Percentiles rank a stretch among this genome's conserved stretches.
These are phyloP conservation scores for Salix viminalis DNA, from an alignment of 345 rosid genomes.

Conservation along the genomic window DNA sequence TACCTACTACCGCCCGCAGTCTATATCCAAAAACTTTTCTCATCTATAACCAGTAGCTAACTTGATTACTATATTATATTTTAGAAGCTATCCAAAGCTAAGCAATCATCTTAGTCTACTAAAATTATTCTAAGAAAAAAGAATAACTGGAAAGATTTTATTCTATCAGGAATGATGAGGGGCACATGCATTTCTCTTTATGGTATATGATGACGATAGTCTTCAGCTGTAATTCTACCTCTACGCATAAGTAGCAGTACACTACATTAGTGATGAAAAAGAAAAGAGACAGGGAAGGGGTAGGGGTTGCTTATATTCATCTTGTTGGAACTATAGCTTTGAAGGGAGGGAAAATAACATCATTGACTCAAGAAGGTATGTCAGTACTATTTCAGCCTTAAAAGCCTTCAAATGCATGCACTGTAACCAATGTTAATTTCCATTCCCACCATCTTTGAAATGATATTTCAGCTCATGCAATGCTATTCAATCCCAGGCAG, in stretches of 20 bases:
- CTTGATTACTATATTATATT: not conserved
- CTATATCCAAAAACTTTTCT: not conserved
- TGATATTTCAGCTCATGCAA: conserved; percentile 2
- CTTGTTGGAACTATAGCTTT: conserved; percentile 27
- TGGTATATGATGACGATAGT: conserved; percentile 32
- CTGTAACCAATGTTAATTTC: conserved; percentile 10
- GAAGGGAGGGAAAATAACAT: conserved; percentile 34
- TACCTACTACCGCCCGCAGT: not conserved
- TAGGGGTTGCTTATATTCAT: conserved; percentile 9
- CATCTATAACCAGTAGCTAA: not conserved
- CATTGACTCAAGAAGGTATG: conserved; percentile 23
- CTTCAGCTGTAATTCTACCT: conserved; percentile 25
- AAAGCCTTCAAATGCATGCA: conserved; percentile 35
- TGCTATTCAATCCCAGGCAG: conserved; percentile 34
- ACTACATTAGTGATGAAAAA: conserved; percentile 3
- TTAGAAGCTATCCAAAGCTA: not conserved
- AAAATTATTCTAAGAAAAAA: not conserved
- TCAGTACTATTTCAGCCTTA: conserved; percentile 32
- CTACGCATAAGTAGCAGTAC: not conserved
- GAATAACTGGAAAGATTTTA: not conserved
- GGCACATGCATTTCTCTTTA: conserved; percentile 31
- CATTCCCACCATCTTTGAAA: conserved; percentile 1
- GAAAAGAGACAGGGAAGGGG: not conserved
- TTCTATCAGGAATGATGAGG: conserved; percentile 28
- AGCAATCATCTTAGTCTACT: not conserved